phyloP scores from a whole-genome alignment of 495 filamentous ascomycete species.

The Xylaria cubensis region DNA sequence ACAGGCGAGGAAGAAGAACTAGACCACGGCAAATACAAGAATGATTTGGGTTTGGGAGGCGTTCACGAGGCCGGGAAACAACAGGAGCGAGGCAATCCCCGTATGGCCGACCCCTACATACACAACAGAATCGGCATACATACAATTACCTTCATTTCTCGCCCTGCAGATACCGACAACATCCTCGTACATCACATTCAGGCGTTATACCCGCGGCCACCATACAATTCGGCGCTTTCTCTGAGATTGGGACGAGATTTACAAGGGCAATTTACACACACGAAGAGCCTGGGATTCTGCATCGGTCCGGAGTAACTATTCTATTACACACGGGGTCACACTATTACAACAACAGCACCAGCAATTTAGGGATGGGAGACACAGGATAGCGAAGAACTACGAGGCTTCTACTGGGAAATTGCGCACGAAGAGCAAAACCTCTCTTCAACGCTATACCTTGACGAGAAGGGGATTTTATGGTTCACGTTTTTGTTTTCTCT shows the following conservation, averaged over 20 bases:
- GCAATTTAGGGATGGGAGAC: background rate
- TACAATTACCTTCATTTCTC: background rate
- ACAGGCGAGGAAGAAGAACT: conserved; percentile 4
- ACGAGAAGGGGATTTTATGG: background rate
- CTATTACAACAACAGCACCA: background rate
- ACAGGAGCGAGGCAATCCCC: conserved; percentile 4
- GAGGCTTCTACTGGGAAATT: conserved; percentile 6
- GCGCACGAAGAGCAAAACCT: conserved; percentile 4
- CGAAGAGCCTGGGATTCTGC: conserved; percentile 21
- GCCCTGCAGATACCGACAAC: conserved; percentile 6
- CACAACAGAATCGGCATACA: background rate
- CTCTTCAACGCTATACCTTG: background rate
- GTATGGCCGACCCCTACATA: background rate
- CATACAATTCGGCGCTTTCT: conserved; percentile 14
- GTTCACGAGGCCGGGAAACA: conserved; percentile 11
- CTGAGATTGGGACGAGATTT: conserved; percentile 13
- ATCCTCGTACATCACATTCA: conserved; percentile 2
- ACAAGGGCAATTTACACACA: conserved; percentile 5
- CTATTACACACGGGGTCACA: conserved; percentile 8
- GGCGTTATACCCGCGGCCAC: conserved; percentile 11
- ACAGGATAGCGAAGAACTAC: background rate
- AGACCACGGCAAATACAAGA: conserved; percentile 21
- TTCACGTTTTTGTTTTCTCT: background rate
- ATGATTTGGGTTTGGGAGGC: conserved; percentile 19
- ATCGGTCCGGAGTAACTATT: conserved; percentile 24